Base-by-base conservation (phyloP, 2,329 filamentous ascomycete genomes). In the Aspergillus pseudotamarii region DNA sequence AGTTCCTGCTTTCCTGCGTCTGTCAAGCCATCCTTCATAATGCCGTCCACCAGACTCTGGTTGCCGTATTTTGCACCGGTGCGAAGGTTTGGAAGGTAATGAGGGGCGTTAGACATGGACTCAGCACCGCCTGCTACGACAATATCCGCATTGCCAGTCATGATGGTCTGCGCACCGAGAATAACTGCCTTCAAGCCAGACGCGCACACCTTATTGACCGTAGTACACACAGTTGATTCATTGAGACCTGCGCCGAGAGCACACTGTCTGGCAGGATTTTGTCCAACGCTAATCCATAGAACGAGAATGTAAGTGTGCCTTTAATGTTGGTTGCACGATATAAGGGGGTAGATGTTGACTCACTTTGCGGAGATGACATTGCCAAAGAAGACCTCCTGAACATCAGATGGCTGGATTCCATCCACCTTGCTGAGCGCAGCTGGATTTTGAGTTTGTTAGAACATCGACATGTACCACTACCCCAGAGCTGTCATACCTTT, bases 181-280 rank as follows among this genome's bases (percentile, higher is more conserved):
- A 97, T 93, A 76, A 99, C 90, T 71, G 95, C 92, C 85, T 99
- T 99, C 78, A 97, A 84, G 51, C 91, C 90, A 11, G 94, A 97
- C 68, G 95, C 95, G 86, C 95, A 99, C 78, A 99, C 95, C 85
- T 99, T 99, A 90, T 99, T 99, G 76, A 99, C 88, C 58, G 94
- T 96, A 53, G 95, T 99, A 82, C 90, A 91, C 71, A 96, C 87
- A 68, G 91, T 91, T 60, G 86, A 86, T 68, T 96, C 86, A 60
- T 88, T 83, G 68, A 99, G 91, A 66, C 95, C 95, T 74, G 93
- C 95, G 73, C 89, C 88, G 75, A 99, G 87, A 73, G 94, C 93
- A 80, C 92, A 96, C 84, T 99, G 95, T 75, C 95, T 90, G 71
- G 95, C 94, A 69, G 96, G 95, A 77, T 96, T 96, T 83, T 99